Evolutionary conservation across 1,284 basidiomycete species (phyloP).

Genomic region (Leccinum huronense): DNA sequence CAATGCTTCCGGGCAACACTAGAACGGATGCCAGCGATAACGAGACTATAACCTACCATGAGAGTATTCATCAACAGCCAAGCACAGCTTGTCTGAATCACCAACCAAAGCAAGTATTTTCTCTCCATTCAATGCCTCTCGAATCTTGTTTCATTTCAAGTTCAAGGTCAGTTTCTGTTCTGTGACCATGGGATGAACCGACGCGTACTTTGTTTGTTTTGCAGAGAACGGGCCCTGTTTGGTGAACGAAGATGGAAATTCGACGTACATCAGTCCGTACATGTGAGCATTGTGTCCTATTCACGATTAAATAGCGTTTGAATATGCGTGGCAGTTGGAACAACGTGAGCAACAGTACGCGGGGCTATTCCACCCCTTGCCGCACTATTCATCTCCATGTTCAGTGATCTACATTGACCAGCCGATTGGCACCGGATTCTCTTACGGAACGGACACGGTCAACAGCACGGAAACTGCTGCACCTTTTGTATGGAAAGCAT

Average conservation of each 20-base stretch:
- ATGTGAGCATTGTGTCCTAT: slow-evolving; percentile 20
- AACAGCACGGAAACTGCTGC: slow-evolving; percentile 54
- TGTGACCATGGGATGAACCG: not conserved
- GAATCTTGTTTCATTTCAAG: not conserved
- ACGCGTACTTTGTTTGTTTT: not conserved
- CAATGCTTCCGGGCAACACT: too few relatives aligned
- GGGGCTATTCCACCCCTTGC: not conserved
- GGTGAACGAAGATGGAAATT: slow-evolving; percentile 26
- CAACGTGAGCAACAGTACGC: slow-evolving; percentile 60
- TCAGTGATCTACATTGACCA: slow-evolving; percentile 76
- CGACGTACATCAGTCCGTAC: slow-evolving; percentile 33
- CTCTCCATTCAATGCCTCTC: not conserved
- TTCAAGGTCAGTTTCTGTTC: slow-evolving; percentile 29
- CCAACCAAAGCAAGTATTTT: not conserved
- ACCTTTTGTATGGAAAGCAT: slow-evolving; percentile 56
- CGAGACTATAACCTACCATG: too few relatives aligned
- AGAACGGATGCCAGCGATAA: too few relatives aligned
- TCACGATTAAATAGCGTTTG: not conserved
- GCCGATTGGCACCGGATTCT: slow-evolving; percentile 69
- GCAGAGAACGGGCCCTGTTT: slow-evolving; percentile 33
- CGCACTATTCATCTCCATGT: not conserved
- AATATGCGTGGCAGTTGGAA: slow-evolving; percentile 54
- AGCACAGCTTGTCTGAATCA: not conserved
- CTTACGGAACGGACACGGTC: slow-evolving; percentile 53
- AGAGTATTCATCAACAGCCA: not conserved